Evolutionary conservation across 2,329 filamentous ascomycete species (phyloP).

Genomic region (Scedosporium boydii): DNA sequence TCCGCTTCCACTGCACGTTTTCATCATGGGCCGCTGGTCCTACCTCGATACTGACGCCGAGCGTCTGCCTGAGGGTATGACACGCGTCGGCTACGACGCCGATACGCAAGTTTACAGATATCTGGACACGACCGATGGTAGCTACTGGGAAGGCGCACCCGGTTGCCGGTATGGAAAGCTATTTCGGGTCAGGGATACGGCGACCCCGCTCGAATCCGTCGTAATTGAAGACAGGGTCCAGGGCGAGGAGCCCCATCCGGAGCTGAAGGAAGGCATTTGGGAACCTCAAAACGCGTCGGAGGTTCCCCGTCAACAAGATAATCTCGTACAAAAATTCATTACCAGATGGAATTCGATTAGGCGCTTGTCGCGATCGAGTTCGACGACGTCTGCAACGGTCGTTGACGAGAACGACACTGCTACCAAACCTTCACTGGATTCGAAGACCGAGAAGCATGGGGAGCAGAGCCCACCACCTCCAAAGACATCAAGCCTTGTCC

Average conservation of each 20-base stretch:
- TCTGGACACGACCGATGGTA: slow-evolving; percentile 33
- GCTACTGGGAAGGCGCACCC: slow-evolving; percentile 38
- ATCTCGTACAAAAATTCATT: background rate
- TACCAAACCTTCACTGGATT: too few relatives aligned
- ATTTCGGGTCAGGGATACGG: slow-evolving; percentile 25
- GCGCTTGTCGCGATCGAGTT: background rate
- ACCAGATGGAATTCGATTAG: background rate
- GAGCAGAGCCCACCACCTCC: too few relatives aligned
- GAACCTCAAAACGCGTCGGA: background rate
- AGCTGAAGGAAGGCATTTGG: background rate
- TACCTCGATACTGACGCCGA: slow-evolving; percentile 37
- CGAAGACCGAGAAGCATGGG: too few relatives aligned
- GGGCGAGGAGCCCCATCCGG: background rate
- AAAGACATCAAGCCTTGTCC: too few relatives aligned
- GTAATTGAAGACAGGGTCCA: background rate
- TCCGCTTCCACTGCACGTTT: background rate
- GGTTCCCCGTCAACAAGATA: background rate
- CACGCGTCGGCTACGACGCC: slow-evolving; percentile 45
- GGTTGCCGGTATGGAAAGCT: slow-evolving; percentile 40
- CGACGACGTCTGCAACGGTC: background rate
- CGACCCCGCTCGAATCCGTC: background rate
- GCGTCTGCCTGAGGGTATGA: slow-evolving; percentile 45
- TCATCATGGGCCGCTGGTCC: slow-evolving; percentile 30
- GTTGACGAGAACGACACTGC: too few relatives aligned
- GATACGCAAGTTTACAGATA: slow-evolving; percentile 45